These are phyloP conservation scores for Ogataea methanolica DNA, from an alignment of 805 yeast genomes.

Conservation along the genomic window DNA sequence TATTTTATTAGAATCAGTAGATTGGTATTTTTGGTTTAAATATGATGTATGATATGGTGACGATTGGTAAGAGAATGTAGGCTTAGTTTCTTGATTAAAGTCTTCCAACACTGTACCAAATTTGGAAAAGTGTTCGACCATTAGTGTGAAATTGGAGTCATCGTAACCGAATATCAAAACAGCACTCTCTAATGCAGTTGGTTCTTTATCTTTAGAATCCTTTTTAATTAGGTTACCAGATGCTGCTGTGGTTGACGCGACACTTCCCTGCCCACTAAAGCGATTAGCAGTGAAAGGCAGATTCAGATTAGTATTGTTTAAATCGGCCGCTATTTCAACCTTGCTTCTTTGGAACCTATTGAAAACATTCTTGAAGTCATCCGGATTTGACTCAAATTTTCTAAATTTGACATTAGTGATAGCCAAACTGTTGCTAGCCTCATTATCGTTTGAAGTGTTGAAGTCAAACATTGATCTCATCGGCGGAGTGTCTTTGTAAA, in stretches of 20 bases:
- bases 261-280: background rate
- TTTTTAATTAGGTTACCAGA: background rate
- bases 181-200: constrained; percentile 45
- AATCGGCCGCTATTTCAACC: constrained; percentile 7
- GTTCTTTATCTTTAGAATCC: constrained; percentile 25
- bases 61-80: constrained; percentile 6
- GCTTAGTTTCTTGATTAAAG: constrained; percentile 36
- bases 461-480: constrained; percentile 46
- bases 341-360: constrained; percentile 27
- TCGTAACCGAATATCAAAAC: constrained; percentile 88
- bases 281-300: constrained; percentile 13
- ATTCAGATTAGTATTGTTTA: constrained; percentile 1
- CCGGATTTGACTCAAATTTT: constrained; percentile 39
- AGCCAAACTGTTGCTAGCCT: constrained; percentile 33
- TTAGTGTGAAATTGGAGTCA: constrained; percentile 60
- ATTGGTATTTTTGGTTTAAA: background rate
- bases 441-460: constrained; percentile 36
- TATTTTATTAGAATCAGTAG: background rate
- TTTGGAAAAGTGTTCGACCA: constrained; percentile 69
- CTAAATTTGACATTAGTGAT: constrained; percentile 24
- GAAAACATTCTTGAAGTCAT: constrained; percentile 41
- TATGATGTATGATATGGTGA: constrained; percentile 2
- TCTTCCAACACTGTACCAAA: constrained; percentile 80
- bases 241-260: background rate
- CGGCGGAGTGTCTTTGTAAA: constrained; percentile 44